Percentiles rank a stretch among this genome's conserved stretches.
These are phyloP conservation scores for Podaxis sp. DNA, from an alignment of 768 basidiomycete species.

Conservation along the genomic window DNA sequence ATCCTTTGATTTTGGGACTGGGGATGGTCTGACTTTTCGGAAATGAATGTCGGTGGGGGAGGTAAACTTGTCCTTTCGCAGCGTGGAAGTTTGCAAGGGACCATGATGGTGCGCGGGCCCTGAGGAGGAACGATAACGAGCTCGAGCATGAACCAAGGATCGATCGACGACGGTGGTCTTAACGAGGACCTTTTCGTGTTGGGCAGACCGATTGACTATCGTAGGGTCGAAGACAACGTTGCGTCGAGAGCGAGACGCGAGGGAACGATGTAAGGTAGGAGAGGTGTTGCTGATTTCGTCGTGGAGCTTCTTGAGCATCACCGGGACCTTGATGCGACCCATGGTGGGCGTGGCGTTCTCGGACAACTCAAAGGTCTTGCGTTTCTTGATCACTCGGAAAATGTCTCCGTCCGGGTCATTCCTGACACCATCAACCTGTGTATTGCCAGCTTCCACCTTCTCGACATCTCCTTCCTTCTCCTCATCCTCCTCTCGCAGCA, in stretches of 20 bases:
- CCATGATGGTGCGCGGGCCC: not conserved
- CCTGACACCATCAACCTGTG: constrained; percentile 18
- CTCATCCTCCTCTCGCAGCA: constrained; percentile 28
- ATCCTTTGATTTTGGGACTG: not conserved
- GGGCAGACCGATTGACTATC: not conserved
- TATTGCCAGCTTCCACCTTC: constrained; percentile 13
- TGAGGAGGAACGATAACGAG: constrained; percentile 2
- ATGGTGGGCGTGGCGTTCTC: constrained; percentile 19
- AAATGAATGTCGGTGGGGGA: not conserved
- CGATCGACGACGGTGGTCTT: constrained; percentile 3
- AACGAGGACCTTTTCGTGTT: not conserved
- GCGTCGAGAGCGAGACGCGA: constrained; percentile 13
- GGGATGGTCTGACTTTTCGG: not conserved
- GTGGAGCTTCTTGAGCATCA: constrained; percentile 5
- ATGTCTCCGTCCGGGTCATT: constrained; percentile 16
- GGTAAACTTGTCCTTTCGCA: too few species aligned
- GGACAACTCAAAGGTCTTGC: constrained; percentile 11
- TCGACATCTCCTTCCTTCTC: constrained; percentile 11
- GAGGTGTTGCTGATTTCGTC: constrained; percentile 7
- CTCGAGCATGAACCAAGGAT: constrained; percentile 1
- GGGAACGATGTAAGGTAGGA: constrained; percentile 13
- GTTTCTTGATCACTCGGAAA: constrained; percentile 19
- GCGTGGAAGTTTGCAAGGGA: constrained; percentile 1
- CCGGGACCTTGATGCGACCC: constrained; percentile 12
- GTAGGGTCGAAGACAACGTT: not conserved